These are phyloP conservation scores for Hysterium pulicare DNA, from an alignment of 2,329 filamentous ascomycete species.

Conservation along the genomic window DNA sequence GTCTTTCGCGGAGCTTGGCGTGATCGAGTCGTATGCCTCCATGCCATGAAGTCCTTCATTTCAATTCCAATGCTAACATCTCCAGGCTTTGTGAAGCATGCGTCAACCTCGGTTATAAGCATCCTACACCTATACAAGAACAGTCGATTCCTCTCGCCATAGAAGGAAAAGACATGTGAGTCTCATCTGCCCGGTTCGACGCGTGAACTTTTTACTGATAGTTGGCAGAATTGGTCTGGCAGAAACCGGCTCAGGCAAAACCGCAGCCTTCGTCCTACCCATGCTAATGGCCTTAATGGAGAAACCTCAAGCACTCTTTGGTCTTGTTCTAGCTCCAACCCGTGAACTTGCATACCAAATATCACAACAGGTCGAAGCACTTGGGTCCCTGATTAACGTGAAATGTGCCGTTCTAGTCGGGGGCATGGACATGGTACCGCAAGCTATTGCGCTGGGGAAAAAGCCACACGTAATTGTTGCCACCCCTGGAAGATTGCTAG, in stretches of 20 bases:
- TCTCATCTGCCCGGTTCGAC: neutral
- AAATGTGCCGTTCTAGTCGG: conserved; percentile 84
- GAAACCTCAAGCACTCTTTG: conserved; percentile 79
- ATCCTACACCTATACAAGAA: conserved; percentile 83
- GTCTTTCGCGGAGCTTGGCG: conserved; percentile 69
- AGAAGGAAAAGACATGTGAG: conserved; percentile 67
- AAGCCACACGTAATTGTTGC: conserved; percentile 93
- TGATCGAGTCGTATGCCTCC: conserved; percentile 80
- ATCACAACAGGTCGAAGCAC: conserved; percentile 77
- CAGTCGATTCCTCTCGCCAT: conserved; percentile 81
- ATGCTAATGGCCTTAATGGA: conserved; percentile 88
- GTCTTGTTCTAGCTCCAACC: conserved; percentile 87
- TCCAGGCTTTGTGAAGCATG: conserved; percentile 94
- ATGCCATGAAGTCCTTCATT: no score
- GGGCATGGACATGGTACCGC: conserved; percentile 92
- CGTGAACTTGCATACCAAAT: conserved; percentile 93
- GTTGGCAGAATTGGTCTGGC: conserved; percentile 69
- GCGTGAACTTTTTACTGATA: conserved; percentile 1
- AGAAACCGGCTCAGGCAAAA: conserved; percentile 95
- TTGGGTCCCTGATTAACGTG: conserved; percentile 84
- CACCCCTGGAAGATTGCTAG: conserved; percentile 74
- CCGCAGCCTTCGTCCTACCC: conserved; percentile 88
- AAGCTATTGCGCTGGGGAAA: conserved; percentile 88
- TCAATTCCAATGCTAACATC: no score
- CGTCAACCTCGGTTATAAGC: conserved; percentile 73